These are phyloP conservation scores for Neurospora sp. DNA, from an alignment of 495 filamentous ascomycete species.

Conservation along the genomic window DNA sequence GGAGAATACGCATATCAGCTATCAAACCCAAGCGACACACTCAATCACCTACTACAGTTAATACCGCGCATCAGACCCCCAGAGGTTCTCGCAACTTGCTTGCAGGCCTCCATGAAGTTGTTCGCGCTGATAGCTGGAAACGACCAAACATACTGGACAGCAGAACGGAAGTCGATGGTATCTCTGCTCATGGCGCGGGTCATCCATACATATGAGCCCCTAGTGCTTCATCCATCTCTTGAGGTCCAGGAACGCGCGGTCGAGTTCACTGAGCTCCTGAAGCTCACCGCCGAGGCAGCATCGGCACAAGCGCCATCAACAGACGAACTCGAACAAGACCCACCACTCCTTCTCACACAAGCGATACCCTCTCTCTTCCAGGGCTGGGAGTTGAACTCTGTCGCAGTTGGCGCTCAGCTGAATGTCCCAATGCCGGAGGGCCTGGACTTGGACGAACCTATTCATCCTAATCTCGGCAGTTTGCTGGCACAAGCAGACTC, in stretches of 20 bases:
- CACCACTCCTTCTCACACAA: constrained; percentile 73
- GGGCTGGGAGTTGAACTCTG: constrained; percentile 83
- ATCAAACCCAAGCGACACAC: constrained; percentile 49
- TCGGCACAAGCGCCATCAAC: constrained; percentile 48
- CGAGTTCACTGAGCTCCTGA: constrained; percentile 81
- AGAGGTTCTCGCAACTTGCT: constrained; percentile 56
- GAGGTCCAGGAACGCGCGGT: constrained; percentile 96
- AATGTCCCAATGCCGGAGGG: constrained; percentile 74
- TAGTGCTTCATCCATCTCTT: constrained; percentile 70
- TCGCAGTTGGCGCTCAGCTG: constrained; percentile 69
- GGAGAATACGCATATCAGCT: constrained; percentile 75
- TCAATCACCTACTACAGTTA: constrained; percentile 65
- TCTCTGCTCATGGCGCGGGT: constrained; percentile 68
- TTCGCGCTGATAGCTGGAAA: constrained; percentile 56
- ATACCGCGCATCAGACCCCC: constrained; percentile 45
- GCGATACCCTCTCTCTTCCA: constrained; percentile 79
- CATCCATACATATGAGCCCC: constrained; percentile 66
- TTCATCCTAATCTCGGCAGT: constrained; percentile 60
- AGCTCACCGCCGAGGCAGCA: constrained; percentile 71
- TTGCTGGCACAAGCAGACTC: constrained; percentile 53
- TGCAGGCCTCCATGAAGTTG: constrained; percentile 84
- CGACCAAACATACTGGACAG: constrained; percentile 47
- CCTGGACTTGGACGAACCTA: constrained; percentile 66
- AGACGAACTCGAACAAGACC: constrained; percentile 45
- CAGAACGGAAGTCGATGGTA: constrained; percentile 54